A percentile compares a stretch with the other conserved stretches of the same genome.
phyloP scores from a whole-genome alignment of 371 early-diverging fungal species.

The Umbelopsis sp. region DNA sequence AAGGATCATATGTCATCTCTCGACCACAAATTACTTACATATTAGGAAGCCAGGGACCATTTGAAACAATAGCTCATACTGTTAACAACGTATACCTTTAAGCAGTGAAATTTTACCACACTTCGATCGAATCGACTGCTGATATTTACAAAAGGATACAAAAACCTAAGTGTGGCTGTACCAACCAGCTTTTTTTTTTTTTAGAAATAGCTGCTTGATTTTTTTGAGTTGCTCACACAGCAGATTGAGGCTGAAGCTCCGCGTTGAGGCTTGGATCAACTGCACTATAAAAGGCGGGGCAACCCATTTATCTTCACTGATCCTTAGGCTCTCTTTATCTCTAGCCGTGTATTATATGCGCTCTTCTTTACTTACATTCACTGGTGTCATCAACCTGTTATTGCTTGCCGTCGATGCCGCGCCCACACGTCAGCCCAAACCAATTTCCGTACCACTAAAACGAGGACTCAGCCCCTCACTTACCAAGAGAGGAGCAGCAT shows the following conservation, averaged over 20 bases:
- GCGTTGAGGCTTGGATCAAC: not conserved
- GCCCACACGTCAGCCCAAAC: not conserved
- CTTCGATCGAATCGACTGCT: no score
- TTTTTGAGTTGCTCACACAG: not conserved
- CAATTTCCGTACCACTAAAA: not conserved
- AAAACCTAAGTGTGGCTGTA: no score
- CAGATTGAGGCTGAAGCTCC: slow-evolving; percentile 21
- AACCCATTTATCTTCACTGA: not conserved
- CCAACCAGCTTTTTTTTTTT: no score
- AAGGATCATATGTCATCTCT: no score
- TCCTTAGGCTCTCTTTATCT: not conserved
- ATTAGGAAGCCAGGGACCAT: no score
- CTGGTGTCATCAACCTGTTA: not conserved
- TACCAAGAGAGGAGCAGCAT: slow-evolving; percentile 1
- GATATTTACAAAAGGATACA: no score
- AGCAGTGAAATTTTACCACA: no score
- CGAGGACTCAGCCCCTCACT: not conserved
- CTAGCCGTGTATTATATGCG: not conserved
- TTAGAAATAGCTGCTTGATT: not conserved
- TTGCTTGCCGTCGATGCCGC: not conserved
- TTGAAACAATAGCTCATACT: no score
- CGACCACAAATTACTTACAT: no score
- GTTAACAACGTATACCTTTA: no score
- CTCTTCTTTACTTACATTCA: not conserved
- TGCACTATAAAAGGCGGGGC: not conserved